Evolutionary conservation across 2,329 filamentous ascomycete species (phyloP), one percentile per base, ranked within the genome.

Genomic region (Aureobasidium sp.): DNA sequence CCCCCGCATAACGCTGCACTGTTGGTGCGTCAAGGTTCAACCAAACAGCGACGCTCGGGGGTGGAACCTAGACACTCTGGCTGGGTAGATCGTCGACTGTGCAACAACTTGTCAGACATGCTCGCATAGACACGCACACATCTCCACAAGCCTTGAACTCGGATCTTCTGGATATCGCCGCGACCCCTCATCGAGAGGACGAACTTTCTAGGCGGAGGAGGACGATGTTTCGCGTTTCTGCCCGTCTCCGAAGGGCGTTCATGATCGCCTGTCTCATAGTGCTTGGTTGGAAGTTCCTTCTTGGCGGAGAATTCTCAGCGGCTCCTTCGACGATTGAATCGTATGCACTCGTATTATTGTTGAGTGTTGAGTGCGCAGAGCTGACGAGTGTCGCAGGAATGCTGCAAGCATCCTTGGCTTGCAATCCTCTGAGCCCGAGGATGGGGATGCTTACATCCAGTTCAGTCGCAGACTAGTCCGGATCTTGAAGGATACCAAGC

Each of bases 381-480:
- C 45, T 61, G 57, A 51, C 34, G 55, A 51, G 17, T 34, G 36
- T 42, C 29, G n/a, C 36, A 61, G 57, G 47, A 61, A 61, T 61
- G 57, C 57, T 42, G 47, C 45, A 51, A 52, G 34, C n/a, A 61
- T 61, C 37, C 39, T 61, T 31, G 57, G 60, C 42, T 42, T 44
- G 37, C 22, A 62, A 56, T 62, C 48, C 31, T 25, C 27, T 15
- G 31, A 39, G 27, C 60, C 60, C 27, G 45, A 49, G 20, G 45
- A 51, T 41, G 44, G 29, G 52, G 60, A 62, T 62, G 34, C 44
- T 39, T 48, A 57, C 44, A 17, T 48, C 25, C 41, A 57, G 6
- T 62, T 62, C 60, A 62, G 60, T 48, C 60, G 60, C 29, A 48
- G 11, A n/a, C 51, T 62, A 41, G 51, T 62, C 42, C 51, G 52